These are phyloP conservation scores for Tillandsia fasciculata DNA, from an alignment of 176 grass and related monocot species.

Conservation along the genomic window DNA sequence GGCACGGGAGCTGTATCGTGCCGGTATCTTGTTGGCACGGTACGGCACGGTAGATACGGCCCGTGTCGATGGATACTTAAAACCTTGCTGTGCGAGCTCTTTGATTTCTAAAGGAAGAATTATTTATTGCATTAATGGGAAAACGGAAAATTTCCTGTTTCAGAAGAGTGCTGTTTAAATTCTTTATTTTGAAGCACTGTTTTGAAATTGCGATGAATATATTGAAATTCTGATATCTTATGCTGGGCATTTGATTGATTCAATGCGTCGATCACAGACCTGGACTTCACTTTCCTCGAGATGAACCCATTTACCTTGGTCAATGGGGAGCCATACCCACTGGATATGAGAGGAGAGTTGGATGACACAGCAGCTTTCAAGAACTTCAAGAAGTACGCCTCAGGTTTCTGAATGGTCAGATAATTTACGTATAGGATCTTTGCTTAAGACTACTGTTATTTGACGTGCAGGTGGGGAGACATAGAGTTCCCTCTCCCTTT, in stretches of 20 bases:
- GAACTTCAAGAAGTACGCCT: slow-evolving; percentile 87
- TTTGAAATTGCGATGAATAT: too few relatives aligned
- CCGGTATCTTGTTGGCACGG: too few relatives aligned
- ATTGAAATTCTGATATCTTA: too few relatives aligned
- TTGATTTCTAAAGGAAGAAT: too few relatives aligned
- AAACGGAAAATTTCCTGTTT: too few relatives aligned
- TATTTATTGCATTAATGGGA: too few relatives aligned
- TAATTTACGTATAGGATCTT: neutral
- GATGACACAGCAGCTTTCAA: slow-evolving; percentile 99
- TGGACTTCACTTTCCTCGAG: slow-evolving; percentile 97
- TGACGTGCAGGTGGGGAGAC: slow-evolving; percentile 58
- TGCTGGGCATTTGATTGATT: neutral
- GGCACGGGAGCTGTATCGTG: too few relatives aligned
- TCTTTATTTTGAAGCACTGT: too few relatives aligned
- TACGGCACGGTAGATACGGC: too few relatives aligned
- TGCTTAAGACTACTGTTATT: neutral
- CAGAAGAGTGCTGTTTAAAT: too few relatives aligned
- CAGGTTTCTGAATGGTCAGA: neutral
- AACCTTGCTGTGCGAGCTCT: too few relatives aligned
- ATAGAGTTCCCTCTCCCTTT: slow-evolving; percentile 92
- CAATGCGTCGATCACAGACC: slow-evolving; percentile 33
- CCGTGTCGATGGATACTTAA: too few relatives aligned
- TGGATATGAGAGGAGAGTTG: slow-evolving; percentile 97
- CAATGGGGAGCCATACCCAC: slow-evolving; percentile 83
- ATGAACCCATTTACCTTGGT: slow-evolving; percentile 96